Evolutionary conservation across 2,329 filamentous ascomycete species (phyloP), one percentile per base, ranked within the genome.

Genomic region (Coniosporium tulheliwenetii): DNA sequence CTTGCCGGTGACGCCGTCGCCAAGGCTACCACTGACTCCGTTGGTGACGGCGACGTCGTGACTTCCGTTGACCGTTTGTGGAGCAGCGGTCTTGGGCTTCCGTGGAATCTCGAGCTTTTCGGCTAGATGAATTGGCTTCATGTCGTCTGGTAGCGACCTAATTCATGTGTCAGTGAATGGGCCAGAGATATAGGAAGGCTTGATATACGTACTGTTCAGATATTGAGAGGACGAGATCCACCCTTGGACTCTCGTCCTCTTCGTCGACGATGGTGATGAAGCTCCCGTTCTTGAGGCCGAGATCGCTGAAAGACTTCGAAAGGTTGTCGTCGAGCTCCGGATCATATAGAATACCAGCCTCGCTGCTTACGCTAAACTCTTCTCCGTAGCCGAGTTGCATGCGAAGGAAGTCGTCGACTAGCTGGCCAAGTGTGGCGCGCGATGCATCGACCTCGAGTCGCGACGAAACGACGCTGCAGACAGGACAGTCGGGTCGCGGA

Each of bases 261-360:
- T 93, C 73, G 47, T 83, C 91, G n/a, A 81, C 78, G 40, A 96
- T 66, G 0, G 84, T 93, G 47, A 96, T 61, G 56, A 93, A 89
- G 40, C 72, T 79, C 47, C 82, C 82, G 16, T 72, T 66, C 43
- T 73, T 73, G 50, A 95, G 75, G 9, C 80, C 83, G 8, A 95
- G 69, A 14, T 94, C 83, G 19, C 61, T 69, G 39, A 98, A 70
- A 45, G 81, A 86, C 65, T 85, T 93, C 1, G 68, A 60, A 1
- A 96, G 65, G 51, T 95, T 93, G 43, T 93, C 84, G 4, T 85
- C 85, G 52, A 93, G 76, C 42, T 96, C 91, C 0, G 79, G 75
- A 52, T 96, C 91, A 52, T 93, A 96, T 35, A 96, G 69, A n/a
- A 87, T 69, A 39, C 80, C 80, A 8, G 73, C 67, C 5, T 85